These are phyloP conservation scores for Ascochyta pisi DNA, from an alignment of 2,329 filamentous ascomycete species.

Conservation along the genomic window DNA sequence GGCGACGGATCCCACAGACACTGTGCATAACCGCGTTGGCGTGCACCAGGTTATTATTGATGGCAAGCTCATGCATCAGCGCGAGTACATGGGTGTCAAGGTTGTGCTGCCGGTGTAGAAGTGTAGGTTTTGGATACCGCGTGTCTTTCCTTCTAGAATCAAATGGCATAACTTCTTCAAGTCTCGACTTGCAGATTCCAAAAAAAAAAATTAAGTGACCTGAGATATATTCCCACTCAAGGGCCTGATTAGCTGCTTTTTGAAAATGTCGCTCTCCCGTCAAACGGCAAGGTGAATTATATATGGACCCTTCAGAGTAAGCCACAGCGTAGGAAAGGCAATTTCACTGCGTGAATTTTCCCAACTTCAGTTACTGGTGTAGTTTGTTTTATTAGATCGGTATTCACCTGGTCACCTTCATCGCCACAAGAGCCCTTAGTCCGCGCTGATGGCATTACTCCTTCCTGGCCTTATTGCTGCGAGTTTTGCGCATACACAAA, in stretches of 20 bases:
- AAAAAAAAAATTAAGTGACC: neutral
- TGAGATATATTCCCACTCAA: no score
- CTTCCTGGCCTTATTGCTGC: neutral
- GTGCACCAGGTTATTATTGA: slow-evolving; percentile 32
- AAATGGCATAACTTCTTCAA: neutral
- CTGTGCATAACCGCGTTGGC: slow-evolving; percentile 29
- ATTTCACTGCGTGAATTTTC: no score
- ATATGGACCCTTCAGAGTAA: no score
- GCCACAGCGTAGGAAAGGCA: no score
- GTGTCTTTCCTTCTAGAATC: neutral
- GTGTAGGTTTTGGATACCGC: neutral
- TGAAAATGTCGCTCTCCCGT: no score
- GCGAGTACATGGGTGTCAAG: slow-evolving; percentile 35
- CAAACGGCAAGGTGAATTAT: no score
- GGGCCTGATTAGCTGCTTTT: no score
- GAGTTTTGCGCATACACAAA: neutral
- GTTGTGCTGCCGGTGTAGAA: slow-evolving; percentile 30
- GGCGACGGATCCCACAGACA: slow-evolving; percentile 33
- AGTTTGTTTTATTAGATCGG: neutral
- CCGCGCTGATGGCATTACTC: neutral
- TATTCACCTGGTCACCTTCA: neutral
- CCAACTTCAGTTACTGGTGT: no score
- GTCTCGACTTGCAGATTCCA: neutral
- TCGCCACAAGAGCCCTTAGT: neutral
- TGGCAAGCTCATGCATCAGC: slow-evolving; percentile 31